Evolutionary conservation across 345 rosid genomes (phyloP).

Genomic region (Populus nigra): DNA sequence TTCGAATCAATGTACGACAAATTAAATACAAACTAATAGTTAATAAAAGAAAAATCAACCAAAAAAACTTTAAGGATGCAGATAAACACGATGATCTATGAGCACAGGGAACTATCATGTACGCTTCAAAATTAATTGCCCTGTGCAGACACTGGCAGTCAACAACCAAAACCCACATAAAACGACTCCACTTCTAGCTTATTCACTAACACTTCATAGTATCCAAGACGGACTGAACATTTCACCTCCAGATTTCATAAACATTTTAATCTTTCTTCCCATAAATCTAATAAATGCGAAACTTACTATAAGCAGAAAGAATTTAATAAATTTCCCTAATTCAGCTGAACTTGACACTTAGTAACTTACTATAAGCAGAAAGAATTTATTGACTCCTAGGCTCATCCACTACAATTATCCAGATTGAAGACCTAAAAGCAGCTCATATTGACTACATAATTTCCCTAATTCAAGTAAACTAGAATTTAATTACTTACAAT

Average conservation of each 20-base stretch:
- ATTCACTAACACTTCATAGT: neutral
- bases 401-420: neutral
- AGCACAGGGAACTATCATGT: neutral
- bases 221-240: neutral
- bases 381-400: neutral
- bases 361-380: slow-evolving; percentile 5
- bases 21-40: neutral
- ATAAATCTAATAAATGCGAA: neutral
- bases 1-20: neutral
- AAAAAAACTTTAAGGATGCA: neutral
- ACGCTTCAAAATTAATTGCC: neutral
- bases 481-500: neutral
- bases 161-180: neutral
- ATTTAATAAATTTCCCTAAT: slow-evolving; percentile 7
- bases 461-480: neutral
- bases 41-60: neutral
- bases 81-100: neutral
- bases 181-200: neutral
- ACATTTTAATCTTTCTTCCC: neutral
- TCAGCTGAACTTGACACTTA: neutral
- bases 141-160: neutral
- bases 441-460: neutral
- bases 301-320: too few species aligned
- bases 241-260: neutral
- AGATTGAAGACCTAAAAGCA: neutral